Evolutionary conservation across 352 stramenopile species (phyloP).

Genomic region (Phytopythium chamaehyphon): DNA sequence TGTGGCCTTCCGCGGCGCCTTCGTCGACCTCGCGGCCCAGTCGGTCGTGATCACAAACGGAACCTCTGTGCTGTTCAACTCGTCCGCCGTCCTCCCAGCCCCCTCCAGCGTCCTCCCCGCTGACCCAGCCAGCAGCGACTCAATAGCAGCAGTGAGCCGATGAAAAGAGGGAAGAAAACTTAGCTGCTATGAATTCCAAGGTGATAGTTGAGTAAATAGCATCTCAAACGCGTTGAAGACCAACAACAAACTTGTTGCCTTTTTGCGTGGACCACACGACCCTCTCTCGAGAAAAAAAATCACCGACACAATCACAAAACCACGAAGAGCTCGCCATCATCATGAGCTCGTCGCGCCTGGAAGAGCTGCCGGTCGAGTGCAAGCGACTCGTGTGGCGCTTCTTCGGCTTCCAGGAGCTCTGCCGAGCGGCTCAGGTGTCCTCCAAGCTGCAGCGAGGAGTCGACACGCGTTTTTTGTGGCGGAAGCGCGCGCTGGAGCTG

Average conservation of each 20-base stretch:
- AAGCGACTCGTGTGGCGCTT: constrained; percentile 58
- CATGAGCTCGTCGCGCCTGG: constrained; percentile 24
- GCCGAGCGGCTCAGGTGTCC: constrained; percentile 35
- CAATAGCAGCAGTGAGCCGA: background rate
- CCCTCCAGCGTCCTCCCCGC: too few species aligned
- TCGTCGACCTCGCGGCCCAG: constrained; percentile 30
- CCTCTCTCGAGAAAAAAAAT: too few species aligned
- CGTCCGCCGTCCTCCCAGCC: constrained; percentile 24
- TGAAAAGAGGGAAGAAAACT: constrained; percentile 8
- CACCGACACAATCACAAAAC: too few species aligned
- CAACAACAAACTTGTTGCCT: too few species aligned
- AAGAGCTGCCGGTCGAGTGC: constrained; percentile 51
- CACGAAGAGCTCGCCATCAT: too few species aligned
- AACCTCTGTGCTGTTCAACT: constrained; percentile 44
- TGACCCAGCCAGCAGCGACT: background rate
- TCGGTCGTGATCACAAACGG: constrained; percentile 54
- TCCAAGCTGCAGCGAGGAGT: constrained; percentile 28
- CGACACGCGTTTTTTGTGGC: constrained; percentile 32
- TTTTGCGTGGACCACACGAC: too few species aligned
- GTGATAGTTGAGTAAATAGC: constrained; percentile 7
- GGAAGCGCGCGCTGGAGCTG: constrained; percentile 21
- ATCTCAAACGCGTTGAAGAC: too few species aligned
- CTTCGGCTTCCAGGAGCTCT: constrained; percentile 47
- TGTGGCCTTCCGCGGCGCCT: constrained; percentile 30
- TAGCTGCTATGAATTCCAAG: too few species aligned